Conservation (phyloP, 2,329 filamentous ascomycete genomes). For the Chaetomium sp. region DNA sequence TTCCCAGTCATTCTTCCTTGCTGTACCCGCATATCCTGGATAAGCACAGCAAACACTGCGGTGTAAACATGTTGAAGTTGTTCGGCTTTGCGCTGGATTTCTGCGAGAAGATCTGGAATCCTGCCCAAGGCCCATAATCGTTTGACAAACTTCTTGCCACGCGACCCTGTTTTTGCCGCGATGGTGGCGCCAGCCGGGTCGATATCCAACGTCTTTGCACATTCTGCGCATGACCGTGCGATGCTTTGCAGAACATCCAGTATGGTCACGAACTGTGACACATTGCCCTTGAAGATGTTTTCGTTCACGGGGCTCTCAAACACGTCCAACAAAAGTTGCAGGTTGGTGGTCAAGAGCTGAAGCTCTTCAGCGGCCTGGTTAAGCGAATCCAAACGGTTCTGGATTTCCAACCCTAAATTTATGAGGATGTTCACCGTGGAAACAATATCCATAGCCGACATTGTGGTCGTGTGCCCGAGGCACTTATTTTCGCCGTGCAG, state of each 20-base stretch:
- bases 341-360: background rate
- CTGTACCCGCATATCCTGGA: background rate
- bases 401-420: too few species aligned
- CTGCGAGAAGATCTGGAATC: background rate
- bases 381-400: too few species aligned
- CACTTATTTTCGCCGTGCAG: too few species aligned
- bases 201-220: background rate
- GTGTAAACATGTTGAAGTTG: background rate
- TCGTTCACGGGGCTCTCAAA: background rate
- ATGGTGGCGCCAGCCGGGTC: background rate
- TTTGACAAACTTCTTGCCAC: background rate
- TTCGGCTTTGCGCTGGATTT: background rate
- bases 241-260: background rate
- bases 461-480: too few species aligned
- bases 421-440: too few species aligned
- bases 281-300: background rate
- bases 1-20: background rate
- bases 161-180: background rate
- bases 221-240: background rate
- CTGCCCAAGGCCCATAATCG: background rate
- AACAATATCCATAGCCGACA: too few species aligned
- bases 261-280: background rate
- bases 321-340: background rate
- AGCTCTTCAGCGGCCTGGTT: too few species aligned
- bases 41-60: background rate